Evolutionary conservation across 2,329 filamentous ascomycete species (phyloP), one percentile per base, ranked within the genome.

Genomic region (Aureobasidium melanogenum): DNA sequence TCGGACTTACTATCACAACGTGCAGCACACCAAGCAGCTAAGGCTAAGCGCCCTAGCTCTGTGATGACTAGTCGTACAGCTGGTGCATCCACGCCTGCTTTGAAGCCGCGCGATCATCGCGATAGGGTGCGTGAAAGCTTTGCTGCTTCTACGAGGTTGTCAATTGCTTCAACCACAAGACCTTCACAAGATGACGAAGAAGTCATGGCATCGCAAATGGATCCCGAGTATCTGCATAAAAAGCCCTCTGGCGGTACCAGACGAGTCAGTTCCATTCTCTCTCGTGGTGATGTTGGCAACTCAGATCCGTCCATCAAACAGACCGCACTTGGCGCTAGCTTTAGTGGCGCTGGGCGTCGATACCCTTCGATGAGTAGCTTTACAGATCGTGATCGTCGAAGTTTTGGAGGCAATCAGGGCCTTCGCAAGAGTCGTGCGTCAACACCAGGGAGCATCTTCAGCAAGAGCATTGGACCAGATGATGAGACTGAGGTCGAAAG

Each of bases 201-300:
- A 59, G 75, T 70, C 8, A 77, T 80, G 67, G 76, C 76, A 12
- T 79, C 77, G 7, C 77, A 78, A 55, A 73, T 80, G 60, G 79
- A 80, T 62, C 78, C 78, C 19, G 77, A 79, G 55, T 79, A 73
- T 55, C 73, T 75, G 43, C 77, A 81, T 34, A 79, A 81, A 30
- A 79, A 81, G 50, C 80, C 81, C 19, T 48, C 66, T 28, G 74
- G 81, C 64, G 81, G 84, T 46, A 84, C 83, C n/a, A 85, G 94
- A 46, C 84, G 94, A 55, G 88, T 97, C 28, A 99, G 94, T 76
- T 97, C 93, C 17, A 83, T 96, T 75, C 80, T 97, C 58, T 92
- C 92, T 17, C 83, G 93, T 68, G 88, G 89, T 34, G 93, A 97
- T 70, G 78, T 97, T 22, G 93, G 90, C 0, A 87, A 41, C 28